Base-by-base conservation (phyloP, 345 rosid species). In the Aegle marmelos region DNA sequence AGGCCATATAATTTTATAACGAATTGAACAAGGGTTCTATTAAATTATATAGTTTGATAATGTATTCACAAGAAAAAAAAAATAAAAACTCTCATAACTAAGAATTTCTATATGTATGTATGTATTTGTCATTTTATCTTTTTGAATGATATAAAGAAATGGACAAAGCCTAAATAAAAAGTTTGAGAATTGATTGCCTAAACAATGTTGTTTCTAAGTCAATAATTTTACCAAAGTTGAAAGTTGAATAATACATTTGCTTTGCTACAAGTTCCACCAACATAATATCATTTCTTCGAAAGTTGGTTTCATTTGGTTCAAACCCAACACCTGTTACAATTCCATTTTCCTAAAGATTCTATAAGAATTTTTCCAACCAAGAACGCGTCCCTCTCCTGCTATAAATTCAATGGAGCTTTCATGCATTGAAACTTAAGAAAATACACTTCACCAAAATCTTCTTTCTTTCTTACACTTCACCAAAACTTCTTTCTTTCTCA, bases 271-370 rank as follows among this genome's bases (percentile, higher is more conserved):
- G 19, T n/a, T 59, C 37, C 25, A 2, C 0, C 6, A 72, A 22
- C 75, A 56, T 31, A 25, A 50, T 39, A 27, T 17, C 22, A 39
- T 73, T 22, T 25, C 50, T 4, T 45, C 5, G 1, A 45, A 45
- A 2, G 50, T 45, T 45, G 2, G 34, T 13, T 64, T 64, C 45
- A 27, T 69, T 37, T 28, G 14, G 50, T 28, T 30, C 39, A 11
- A 62, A 21, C 77, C 77, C n/a, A 16, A 74, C 69, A 61, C 69
- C 5, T 73, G 76, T 74, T 24, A 27, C 8, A 28, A 6, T 62
- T 41, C 24, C 5, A 21, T 4, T 65, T 65, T 65, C 36, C 48
- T 34, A 16, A 4, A 65, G 48, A 65, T 65, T 65, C 24, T 65
- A 4, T 53, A 10, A 54, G 45, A 54, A 9, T 34, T 65, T 65